phyloP scores from a whole-genome alignment of 2,329 filamentous ascomycete genomes.

The Hypoxylon sp. region DNA sequence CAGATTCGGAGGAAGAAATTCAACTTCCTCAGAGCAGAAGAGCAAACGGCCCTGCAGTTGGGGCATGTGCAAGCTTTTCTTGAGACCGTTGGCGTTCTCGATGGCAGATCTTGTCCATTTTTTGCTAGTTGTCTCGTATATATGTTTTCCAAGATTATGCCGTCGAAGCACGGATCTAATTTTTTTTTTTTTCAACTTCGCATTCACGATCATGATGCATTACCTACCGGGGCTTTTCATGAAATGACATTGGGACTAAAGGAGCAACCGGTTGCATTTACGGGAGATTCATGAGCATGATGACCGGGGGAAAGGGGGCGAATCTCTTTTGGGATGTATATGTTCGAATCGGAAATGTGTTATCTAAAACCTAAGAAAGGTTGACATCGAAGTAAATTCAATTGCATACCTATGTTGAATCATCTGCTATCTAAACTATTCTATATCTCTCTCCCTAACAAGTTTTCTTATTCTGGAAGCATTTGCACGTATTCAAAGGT shows the following conservation, averaged over 20 bases:
- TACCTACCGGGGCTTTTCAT: slow-evolving; percentile 39
- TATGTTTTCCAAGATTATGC: slow-evolving; percentile 27
- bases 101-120: slow-evolving; percentile 22
- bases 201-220: slow-evolving; percentile 51
- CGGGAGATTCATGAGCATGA: slow-evolving; percentile 49
- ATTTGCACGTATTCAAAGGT: slow-evolving; percentile 1
- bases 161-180: slow-evolving; percentile 28
- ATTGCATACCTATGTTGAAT: slow-evolving; percentile 21
- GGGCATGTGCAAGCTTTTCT: slow-evolving; percentile 35
- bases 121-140: slow-evolving; percentile 42
- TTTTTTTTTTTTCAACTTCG: slow-evolving; percentile 38
- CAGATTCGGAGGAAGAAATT: slow-evolving; percentile 72
- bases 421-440: slow-evolving; percentile 5
- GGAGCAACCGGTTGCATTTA: slow-evolving; percentile 49
- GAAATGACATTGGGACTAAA: slow-evolving; percentile 40
- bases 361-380: slow-evolving; percentile 13
- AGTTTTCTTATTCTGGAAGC: neutral
- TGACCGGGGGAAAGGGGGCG: slow-evolving; percentile 26
- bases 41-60: slow-evolving; percentile 49
- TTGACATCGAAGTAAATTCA: slow-evolving; percentile 26
- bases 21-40: slow-evolving; percentile 59
- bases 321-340: slow-evolving; percentile 44
- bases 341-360: slow-evolving; percentile 21
- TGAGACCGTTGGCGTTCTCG: slow-evolving; percentile 9
- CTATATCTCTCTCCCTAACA: neutral